These are phyloP conservation scores for Cudoniella acicularis DNA, from an alignment of 495 filamentous ascomycete species.

Conservation along the genomic window DNA sequence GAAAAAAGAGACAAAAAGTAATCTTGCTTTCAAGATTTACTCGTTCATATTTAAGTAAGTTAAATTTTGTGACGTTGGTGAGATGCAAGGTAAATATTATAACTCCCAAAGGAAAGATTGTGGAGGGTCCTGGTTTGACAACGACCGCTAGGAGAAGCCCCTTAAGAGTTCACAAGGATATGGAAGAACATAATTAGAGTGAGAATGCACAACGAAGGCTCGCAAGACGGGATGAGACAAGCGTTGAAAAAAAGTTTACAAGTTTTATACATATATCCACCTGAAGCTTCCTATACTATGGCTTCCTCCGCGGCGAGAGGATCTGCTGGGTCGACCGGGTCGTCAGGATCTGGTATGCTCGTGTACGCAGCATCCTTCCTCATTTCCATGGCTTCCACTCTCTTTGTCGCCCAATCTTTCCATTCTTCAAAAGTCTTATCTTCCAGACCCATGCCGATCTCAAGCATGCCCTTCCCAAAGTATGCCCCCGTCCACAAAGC, in stretches of 20 bases:
- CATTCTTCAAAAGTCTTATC: constrained; percentile 71
- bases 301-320: background rate
- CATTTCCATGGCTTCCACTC: constrained; percentile 43
- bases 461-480: constrained; percentile 70
- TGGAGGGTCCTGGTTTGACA: too few species aligned
- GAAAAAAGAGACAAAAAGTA: too few species aligned
- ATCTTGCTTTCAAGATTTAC: too few species aligned
- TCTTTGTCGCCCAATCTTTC: constrained; percentile 71
- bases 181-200: too few species aligned
- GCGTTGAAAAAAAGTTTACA: background rate
- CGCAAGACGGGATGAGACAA: too few species aligned
- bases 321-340: constrained; percentile 4
- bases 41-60: too few species aligned
- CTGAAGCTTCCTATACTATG: background rate
- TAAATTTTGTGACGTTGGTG: too few species aligned
- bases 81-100: too few species aligned
- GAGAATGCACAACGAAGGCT: too few species aligned
- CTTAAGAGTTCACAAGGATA: too few species aligned
- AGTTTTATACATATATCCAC: background rate
- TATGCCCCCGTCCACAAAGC: constrained; percentile 78
- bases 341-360: constrained; percentile 30
- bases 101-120: too few species aligned
- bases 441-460: constrained; percentile 81
- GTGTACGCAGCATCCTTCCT: constrained; percentile 44
- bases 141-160: too few species aligned